Conservation (phyloP, 2,329 filamentous ascomycete genomes). For the Cordyceps javanica region DNA sequence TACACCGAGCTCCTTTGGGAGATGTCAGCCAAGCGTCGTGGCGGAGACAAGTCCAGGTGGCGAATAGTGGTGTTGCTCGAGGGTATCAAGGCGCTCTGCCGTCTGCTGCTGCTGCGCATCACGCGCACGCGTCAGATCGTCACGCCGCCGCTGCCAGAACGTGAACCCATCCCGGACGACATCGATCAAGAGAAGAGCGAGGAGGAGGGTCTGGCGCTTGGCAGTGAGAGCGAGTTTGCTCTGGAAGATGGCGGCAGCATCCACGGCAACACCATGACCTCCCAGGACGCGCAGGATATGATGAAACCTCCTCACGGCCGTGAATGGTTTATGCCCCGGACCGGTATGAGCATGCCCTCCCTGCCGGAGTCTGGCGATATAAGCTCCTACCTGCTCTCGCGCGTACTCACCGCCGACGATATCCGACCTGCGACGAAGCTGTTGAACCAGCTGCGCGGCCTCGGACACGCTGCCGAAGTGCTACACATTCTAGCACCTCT, state of each 20-base stretch:
- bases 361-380: slow-evolving; percentile 79
- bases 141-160: slow-evolving; percentile 76
- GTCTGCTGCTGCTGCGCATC: slow-evolving; percentile 71
- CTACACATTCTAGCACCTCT: slow-evolving; percentile 87
- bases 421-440: slow-evolving; percentile 87
- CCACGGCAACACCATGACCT: slow-evolving; percentile 19
- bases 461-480: slow-evolving; percentile 73
- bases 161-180: slow-evolving; percentile 66
- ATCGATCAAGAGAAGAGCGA: slow-evolving; percentile 32
- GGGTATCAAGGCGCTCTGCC: slow-evolving; percentile 76
- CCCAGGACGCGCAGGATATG: slow-evolving; percentile 19
- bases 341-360: slow-evolving; percentile 75
- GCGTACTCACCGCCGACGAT: slow-evolving; percentile 91
- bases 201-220: slow-evolving; percentile 31
- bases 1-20: slow-evolving; percentile 97
- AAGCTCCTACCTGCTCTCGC: slow-evolving; percentile 77
- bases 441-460: slow-evolving; percentile 73
- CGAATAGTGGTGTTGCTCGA: slow-evolving; percentile 81
- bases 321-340: slow-evolving; percentile 91
- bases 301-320: slow-evolving; percentile 37
- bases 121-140: slow-evolving; percentile 80
- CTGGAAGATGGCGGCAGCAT: slow-evolving; percentile 29
- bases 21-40: slow-evolving; percentile 85
- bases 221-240: slow-evolving; percentile 34
- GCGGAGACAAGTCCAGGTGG: slow-evolving; percentile 76